A percentile compares a stretch with the other conserved stretches of the same genome.
phyloP scores from a whole-genome alignment of 2,329 filamentous ascomycete genomes.

The Teratosphaeria epicoccoides region DNA sequence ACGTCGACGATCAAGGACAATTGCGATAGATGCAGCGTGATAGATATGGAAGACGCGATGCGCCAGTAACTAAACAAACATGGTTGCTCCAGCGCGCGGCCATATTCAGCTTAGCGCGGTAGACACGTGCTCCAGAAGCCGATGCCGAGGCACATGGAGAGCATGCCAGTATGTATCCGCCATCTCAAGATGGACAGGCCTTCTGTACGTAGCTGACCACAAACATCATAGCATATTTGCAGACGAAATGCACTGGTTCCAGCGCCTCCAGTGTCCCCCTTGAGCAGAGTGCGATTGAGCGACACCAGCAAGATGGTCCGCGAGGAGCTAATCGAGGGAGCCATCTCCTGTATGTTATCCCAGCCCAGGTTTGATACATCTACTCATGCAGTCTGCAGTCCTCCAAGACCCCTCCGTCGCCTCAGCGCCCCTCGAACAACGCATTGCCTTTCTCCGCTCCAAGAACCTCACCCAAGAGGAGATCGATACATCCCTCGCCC shows the following conservation, averaged over 20 bases:
- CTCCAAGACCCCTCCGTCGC: slow-evolving; percentile 90
- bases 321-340: slow-evolving; percentile 82
- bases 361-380: too few species aligned
- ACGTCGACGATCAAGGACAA: not conserved
- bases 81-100: not conserved
- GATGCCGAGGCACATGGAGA: not conserved
- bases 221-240: not conserved
- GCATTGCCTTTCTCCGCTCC: slow-evolving; percentile 82
- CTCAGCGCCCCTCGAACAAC: slow-evolving; percentile 81
- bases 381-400: slow-evolving; percentile 43
- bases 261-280: too few species aligned
- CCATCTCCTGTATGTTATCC: slow-evolving; percentile 34
- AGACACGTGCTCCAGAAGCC: not conserved
- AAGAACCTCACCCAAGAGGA: slow-evolving; percentile 98
- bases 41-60: not conserved
- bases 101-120: not conserved
- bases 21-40: not conserved
- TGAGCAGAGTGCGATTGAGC: not conserved
- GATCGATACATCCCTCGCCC: slow-evolving; percentile 71
- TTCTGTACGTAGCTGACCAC: not conserved
- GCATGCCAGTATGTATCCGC: not conserved
- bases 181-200: not conserved
- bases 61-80: not conserved
- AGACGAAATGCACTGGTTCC: too few species aligned
- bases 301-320: slow-evolving; percentile 58